These are phyloP conservation scores for Psilocybe azurescens DNA, from an alignment of 768 basidiomycete genomes.

Conservation along the genomic window DNA sequence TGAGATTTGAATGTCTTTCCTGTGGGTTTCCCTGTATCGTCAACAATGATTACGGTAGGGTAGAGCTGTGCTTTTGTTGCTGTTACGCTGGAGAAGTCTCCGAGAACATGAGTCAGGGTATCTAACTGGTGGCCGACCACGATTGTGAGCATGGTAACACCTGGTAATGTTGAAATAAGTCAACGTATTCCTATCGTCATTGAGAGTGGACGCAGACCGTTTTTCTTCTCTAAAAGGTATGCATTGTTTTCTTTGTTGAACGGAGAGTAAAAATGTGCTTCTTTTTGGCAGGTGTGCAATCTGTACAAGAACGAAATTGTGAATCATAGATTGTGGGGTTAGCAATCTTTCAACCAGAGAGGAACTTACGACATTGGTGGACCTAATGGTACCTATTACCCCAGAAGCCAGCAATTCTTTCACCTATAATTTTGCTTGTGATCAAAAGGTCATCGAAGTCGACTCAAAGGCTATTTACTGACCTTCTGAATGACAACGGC, in stretches of 20 bases:
- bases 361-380: constrained; percentile 5
- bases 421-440: constrained; percentile 7
- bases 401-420: constrained; percentile 6
- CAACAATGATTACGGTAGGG: constrained; percentile 13
- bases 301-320: neutral
- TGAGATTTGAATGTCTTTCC: constrained; percentile 25
- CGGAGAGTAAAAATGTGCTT: neutral
- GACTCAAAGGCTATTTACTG: neutral
- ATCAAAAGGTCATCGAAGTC: neutral
- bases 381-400: constrained; percentile 3
- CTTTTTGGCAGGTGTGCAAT: neutral
- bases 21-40: constrained; percentile 28
- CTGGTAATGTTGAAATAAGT: neutral
- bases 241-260: neutral
- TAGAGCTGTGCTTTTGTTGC: constrained; percentile 32
- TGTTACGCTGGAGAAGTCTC: constrained; percentile 34
- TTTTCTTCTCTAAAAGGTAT: neutral
- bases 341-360: too few relatives aligned
- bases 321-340: too few relatives aligned
- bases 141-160: neutral
- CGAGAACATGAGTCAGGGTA: constrained; percentile 33
- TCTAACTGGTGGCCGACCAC: constrained; percentile 34
- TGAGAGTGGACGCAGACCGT: neutral
- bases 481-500: constrained; percentile 33
- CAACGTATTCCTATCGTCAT: neutral